phyloP scores from a whole-genome alignment of 2,329 filamentous ascomycete genomes.

The Cladosporium colombiae region DNA sequence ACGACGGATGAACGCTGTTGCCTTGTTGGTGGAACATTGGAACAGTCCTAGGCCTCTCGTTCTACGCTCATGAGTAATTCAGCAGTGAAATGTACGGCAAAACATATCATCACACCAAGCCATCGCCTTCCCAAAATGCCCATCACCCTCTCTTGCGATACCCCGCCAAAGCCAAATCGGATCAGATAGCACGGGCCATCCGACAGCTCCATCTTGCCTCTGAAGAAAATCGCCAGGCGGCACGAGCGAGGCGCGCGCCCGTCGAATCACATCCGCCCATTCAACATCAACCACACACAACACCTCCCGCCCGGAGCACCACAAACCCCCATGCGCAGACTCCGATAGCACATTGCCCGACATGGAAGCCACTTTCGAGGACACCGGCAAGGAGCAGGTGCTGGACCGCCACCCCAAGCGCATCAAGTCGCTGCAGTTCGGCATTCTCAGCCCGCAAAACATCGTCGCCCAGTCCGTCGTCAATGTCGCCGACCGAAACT shows the following conservation, averaged over 20 bases:
- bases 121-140: background rate
- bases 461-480: constrained; percentile 94
- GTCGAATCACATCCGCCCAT: constrained; percentile 1
- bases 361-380: constrained; percentile 21
- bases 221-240: constrained; percentile 12
- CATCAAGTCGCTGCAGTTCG: constrained; percentile 91
- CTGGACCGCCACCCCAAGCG: constrained; percentile 85
- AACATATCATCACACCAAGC: background rate
- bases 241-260: background rate
- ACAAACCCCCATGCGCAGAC: constrained; percentile 17
- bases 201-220: constrained; percentile 10
- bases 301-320: constrained; percentile 8
- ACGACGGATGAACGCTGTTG: background rate
- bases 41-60: no score
- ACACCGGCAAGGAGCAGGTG: constrained; percentile 74
- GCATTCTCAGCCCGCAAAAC: constrained; percentile 82
- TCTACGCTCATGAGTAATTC: background rate
- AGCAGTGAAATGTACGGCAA: no score
- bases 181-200: constrained; percentile 10
- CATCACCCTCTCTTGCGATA: background rate
- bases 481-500: constrained; percentile 88
- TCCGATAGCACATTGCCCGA: constrained; percentile 13
- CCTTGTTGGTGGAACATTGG: background rate
- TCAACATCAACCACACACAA: background rate
- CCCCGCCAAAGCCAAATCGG: background rate